These are phyloP conservation scores for Tephrocybe sp. DNA, from an alignment of 768 basidiomycete genomes.

Conservation along the genomic window DNA sequence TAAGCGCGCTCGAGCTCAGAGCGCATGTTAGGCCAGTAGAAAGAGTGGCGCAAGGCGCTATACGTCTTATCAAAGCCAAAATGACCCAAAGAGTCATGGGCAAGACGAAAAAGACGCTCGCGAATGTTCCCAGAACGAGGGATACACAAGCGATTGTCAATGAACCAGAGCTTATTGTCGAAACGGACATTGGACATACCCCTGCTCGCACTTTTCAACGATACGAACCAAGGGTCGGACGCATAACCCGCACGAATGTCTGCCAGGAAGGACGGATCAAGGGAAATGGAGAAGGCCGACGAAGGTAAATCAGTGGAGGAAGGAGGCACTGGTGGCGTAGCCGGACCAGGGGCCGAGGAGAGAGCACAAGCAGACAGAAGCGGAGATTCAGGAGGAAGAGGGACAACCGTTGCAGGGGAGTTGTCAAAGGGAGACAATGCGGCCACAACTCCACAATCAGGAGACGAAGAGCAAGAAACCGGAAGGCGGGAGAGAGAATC, in stretches of 20 bases:
- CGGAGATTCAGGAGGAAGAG: too few relatives aligned
- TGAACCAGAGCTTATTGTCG: constrained; percentile 20
- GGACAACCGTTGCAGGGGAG: too few relatives aligned
- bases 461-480: too few relatives aligned
- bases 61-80: constrained; percentile 34
- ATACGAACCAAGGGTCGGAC: neutral
- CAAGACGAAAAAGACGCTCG: constrained; percentile 23
- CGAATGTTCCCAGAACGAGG: constrained; percentile 21
- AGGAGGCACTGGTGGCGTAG: too few relatives aligned
- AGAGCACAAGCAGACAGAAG: too few relatives aligned
- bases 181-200: neutral
- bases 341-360: too few relatives aligned
- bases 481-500: constrained; percentile 20
- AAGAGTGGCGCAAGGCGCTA: constrained; percentile 18
- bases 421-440: too few relatives aligned
- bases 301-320: constrained; percentile 3
- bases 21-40: constrained; percentile 35
- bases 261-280: neutral
- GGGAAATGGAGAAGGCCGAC: constrained; percentile 15
- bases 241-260: constrained; percentile 3
- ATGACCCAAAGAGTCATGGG: constrained; percentile 30
- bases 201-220: neutral
- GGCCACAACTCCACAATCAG: neutral
- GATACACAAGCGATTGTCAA: constrained; percentile 21
- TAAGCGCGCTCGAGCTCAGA: constrained; percentile 8